Base-by-base conservation (phyloP, 1,284 basidiomycete genomes). In the Crepidotus sp. region DNA sequence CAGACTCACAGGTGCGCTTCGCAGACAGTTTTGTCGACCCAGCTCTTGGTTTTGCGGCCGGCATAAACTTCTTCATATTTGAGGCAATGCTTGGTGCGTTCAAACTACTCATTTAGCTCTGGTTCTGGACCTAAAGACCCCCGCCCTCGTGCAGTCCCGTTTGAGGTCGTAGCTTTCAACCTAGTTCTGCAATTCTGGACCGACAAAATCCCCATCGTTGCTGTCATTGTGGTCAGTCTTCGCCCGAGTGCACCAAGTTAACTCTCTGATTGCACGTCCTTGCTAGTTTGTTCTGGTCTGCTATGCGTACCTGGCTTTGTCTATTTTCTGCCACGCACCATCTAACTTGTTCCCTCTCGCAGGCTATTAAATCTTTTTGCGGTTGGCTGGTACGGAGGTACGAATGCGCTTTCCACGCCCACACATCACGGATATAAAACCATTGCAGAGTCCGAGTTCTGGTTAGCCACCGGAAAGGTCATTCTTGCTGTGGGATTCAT, bases 401-500 rank as follows among this genome's bases (percentile, higher is more conserved):
- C 3, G 55, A 43, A 21, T 17, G 9, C 40, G 21, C 7, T 35
- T 14, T 15, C 13, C 17, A 5, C 13, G 13, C 9, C 14, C 19
- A 6, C 14, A 3, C 9, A n/a, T 3, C 22, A 13, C 24, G 3
- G 21, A 14, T 2, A 11, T 24, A n/a, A 36, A 26, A 36, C 1
- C 22, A 36, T 19, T 24, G 25, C 29, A 72, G 79, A 83, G 55
- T 67, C 77, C 22, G 79, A 81, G 55, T 77, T 77, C 55, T 73
- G 72, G 69, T 61, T 74, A 8, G 61, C 69, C 8, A 50, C 67
- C 29, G 69, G 69, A 14, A 83, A 83, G 56, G 73, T 77, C 26
- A 55, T 75, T 33, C 66, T 79, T 1, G 67, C 77, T 13, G 62
- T 73, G 45, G 77, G 80, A 18, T 61, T 83, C 7, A 74, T 83